These are phyloP conservation scores for Colletotrichum horii DNA, from an alignment of 2,329 filamentous ascomycete genomes.

Conservation along the genomic window DNA sequence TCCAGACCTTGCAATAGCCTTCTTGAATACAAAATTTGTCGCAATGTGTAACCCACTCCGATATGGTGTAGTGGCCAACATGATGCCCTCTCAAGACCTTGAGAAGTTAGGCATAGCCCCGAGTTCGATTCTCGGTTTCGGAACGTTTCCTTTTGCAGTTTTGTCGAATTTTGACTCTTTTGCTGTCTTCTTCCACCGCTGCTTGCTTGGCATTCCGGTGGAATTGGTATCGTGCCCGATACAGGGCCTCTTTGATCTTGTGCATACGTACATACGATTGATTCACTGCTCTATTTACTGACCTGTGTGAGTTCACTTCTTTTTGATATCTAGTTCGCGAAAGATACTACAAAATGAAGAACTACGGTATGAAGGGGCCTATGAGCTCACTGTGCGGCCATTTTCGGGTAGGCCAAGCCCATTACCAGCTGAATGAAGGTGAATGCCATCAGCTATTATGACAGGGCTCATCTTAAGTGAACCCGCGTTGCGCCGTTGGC, in stretches of 20 bases:
- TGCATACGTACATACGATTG: background rate
- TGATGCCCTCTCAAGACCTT: constrained; percentile 2
- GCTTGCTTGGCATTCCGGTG: background rate
- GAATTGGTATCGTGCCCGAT: background rate
- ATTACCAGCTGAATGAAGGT: background rate
- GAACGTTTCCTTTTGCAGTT: background rate
- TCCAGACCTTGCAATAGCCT: background rate
- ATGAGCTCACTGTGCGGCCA: background rate
- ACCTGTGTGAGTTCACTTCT: background rate
- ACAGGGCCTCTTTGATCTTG: background rate
- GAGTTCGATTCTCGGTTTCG: constrained; percentile 22
- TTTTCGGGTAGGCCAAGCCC: background rate
- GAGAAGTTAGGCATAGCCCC: constrained; percentile 18
- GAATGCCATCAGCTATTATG: background rate
- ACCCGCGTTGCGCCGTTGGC: background rate
- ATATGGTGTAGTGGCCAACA: constrained; percentile 22
- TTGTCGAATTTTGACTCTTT: background rate
- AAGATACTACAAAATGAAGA: background rate
- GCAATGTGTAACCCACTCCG: background rate
- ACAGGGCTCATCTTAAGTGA: background rate
- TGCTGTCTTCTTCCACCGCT: background rate
- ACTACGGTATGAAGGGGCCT: background rate
- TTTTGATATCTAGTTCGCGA: background rate
- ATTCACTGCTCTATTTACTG: background rate
- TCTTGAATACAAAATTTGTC: background rate